phyloP scores from a whole-genome alignment of 2,329 filamentous ascomycete genomes.

The Rugonectria rugulosa region DNA sequence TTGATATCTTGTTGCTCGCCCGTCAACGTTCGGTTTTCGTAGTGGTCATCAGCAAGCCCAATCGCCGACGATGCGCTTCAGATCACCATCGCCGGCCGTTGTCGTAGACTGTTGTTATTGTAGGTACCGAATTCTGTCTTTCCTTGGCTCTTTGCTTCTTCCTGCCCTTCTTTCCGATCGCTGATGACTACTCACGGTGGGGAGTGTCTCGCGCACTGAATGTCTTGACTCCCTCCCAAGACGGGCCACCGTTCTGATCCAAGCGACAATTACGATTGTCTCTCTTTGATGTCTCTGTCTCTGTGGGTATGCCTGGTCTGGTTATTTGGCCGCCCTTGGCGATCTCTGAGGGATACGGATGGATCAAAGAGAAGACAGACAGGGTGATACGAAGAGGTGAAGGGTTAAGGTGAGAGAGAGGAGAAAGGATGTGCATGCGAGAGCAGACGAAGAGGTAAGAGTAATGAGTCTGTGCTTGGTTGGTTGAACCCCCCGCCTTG shows the following conservation, averaged over 20 bases:
- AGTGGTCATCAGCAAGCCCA: conserved; percentile 13
- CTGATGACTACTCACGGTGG: background rate
- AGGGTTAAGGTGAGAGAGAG: conserved; percentile 4
- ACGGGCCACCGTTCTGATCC: conserved; percentile 1
- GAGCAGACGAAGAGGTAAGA: conserved; percentile 1
- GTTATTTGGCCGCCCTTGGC: conserved; percentile 9
- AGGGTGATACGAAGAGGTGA: background rate
- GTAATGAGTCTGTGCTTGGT: conserved; percentile 11
- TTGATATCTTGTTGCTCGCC: background rate
- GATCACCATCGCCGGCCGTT: conserved; percentile 18
- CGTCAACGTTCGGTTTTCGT: conserved; percentile 7
- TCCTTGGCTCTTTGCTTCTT: background rate
- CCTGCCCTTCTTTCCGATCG: background rate
- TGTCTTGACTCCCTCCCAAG: background rate
- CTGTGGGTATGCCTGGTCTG: conserved; percentile 4
- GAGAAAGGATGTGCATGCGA: conserved; percentile 1
- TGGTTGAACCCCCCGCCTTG: background rate
- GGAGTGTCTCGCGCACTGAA: background rate
- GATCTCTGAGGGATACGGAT: background rate
- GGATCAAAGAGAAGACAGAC: background rate
- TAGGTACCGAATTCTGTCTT: background rate
- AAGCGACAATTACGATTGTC: conserved; percentile 1
- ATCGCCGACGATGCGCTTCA: conserved; percentile 22
- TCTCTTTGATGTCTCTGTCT: background rate
- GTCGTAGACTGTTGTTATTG: background rate